Percentiles rank a stretch among this genome's conserved stretches.
These are phyloP conservation scores for Sphaerulina populicola DNA, from an alignment of 2,329 filamentous ascomycete species.

Conservation along the genomic window DNA sequence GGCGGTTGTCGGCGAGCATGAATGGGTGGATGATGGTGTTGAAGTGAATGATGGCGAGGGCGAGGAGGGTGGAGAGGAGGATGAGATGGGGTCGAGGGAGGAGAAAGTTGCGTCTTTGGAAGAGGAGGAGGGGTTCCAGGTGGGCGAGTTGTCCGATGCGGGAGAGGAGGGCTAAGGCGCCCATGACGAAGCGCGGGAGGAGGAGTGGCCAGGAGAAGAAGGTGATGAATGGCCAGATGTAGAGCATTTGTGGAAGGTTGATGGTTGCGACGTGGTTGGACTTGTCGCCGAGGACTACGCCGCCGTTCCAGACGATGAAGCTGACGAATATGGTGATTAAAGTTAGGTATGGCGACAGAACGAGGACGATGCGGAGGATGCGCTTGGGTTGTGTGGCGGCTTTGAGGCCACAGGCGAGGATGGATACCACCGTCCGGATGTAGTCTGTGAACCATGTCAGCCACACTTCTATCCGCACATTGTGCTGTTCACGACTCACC, in stretches of 20 bases:
- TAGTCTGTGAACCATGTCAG: conserved; percentile 17
- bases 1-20: conserved; percentile 88
- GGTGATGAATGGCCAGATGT: conserved; percentile 80
- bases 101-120: conserved; percentile 27
- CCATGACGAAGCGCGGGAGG: conserved; percentile 45
- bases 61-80: conserved; percentile 35
- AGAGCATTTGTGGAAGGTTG: conserved; percentile 86
- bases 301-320: conserved; percentile 81
- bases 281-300: conserved; percentile 92
- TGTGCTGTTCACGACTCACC: conserved; percentile 32
- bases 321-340: conserved; percentile 59
- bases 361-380: conserved; percentile 16
- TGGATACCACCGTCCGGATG: conserved; percentile 48
- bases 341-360: conserved; percentile 45
- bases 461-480: too few species aligned
- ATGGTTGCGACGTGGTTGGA: conserved; percentile 85
- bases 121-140: conserved; percentile 30
- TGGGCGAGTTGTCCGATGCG: conserved; percentile 21
- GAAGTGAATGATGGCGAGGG: conserved; percentile 53
- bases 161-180: conserved; percentile 24
- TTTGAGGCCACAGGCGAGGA: conserved; percentile 50
- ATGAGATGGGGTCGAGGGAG: conserved; percentile 36
- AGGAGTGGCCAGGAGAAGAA: conserved; percentile 85
- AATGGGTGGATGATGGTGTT: conserved; percentile 96
- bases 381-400: conserved; percentile 31